phyloP scores from a whole-genome alignment of 352 stramenopile genomes.

The Pilasporangium apinafurcum region DNA sequence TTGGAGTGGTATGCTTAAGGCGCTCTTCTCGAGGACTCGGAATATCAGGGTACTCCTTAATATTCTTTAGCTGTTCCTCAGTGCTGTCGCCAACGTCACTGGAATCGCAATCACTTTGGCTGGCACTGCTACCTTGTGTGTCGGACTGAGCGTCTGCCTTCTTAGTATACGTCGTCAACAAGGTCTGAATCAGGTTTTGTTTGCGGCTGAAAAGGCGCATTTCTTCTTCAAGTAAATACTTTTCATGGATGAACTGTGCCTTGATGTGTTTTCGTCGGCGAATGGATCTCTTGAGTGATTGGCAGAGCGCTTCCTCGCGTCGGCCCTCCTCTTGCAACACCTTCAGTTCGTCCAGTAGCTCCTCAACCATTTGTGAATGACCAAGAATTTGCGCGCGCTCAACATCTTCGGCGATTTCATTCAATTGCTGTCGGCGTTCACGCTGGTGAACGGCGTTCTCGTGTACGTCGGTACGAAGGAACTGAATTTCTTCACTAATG shows the following conservation, averaged over 20 bases:
- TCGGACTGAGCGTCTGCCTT: constrained; percentile 12
- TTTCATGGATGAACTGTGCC: constrained; percentile 24
- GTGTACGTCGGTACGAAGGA: constrained; percentile 36
- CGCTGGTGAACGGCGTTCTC: constrained; percentile 47
- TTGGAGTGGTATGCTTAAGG: too few species aligned
- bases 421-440: constrained; percentile 32
- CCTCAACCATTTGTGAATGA: constrained; percentile 35
- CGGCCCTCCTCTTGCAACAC: constrained; percentile 40
- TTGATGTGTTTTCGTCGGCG: constrained; percentile 26
- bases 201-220: constrained; percentile 41
- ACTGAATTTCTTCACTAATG: constrained; percentile 43
- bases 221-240: constrained; percentile 28
- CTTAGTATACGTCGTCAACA: constrained; percentile 39
- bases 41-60: too few species aligned
- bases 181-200: constrained; percentile 53
- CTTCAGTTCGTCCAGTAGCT: constrained; percentile 40
- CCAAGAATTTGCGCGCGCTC: constrained; percentile 46
- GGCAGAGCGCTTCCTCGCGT: constrained; percentile 33
- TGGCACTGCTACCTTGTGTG: constrained; percentile 27
- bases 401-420: constrained; percentile 45
- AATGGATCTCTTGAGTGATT: constrained; percentile 38
- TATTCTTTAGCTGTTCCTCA: constrained; percentile 9
- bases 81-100: constrained; percentile 18
- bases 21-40: too few species aligned
- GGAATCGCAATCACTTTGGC: constrained; percentile 30